phyloP scores from a whole-genome alignment of 2,329 filamentous ascomycete genomes.

The Aspergillus piperis region DNA sequence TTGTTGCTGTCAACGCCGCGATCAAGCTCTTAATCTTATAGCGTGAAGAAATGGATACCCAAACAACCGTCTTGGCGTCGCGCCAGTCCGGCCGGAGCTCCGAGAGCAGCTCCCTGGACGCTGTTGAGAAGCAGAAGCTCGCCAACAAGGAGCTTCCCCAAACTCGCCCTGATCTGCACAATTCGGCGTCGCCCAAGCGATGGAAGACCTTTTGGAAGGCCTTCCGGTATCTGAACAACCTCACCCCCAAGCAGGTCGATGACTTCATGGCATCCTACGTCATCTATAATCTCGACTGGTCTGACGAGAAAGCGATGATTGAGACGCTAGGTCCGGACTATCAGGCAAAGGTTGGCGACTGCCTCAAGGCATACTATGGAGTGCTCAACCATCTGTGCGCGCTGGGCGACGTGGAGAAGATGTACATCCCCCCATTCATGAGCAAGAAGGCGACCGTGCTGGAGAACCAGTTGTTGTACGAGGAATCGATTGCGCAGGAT shows the following conservation, averaged over 20 bases:
- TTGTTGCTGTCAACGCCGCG: neutral
- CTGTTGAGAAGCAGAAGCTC: constrained; percentile 29
- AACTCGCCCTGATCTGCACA: constrained; percentile 37
- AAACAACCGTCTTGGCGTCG: constrained; percentile 22
- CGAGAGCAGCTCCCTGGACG: constrained; percentile 31
- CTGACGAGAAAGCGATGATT: constrained; percentile 52
- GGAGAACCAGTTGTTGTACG: constrained; percentile 57
- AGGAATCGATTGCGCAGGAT: constrained; percentile 53
- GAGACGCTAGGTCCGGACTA: constrained; percentile 52
- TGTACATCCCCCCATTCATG: constrained; percentile 60
- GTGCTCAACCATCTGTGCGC: constrained; percentile 59
- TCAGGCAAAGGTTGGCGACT: constrained; percentile 54
- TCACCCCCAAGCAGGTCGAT: constrained; percentile 54
- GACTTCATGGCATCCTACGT: constrained; percentile 60
- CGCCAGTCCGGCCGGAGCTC: constrained; percentile 29
- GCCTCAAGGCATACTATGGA: constrained; percentile 56
- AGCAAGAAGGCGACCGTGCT: constrained; percentile 52
- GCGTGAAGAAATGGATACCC: constrained; percentile 20
- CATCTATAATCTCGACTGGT: constrained; percentile 60
- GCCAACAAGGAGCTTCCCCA: constrained; percentile 6
- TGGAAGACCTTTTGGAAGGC: constrained; percentile 54
- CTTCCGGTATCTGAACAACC: constrained; percentile 53
- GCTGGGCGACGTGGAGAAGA: constrained; percentile 59
- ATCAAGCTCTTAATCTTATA: neutral
- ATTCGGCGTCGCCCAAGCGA: constrained; percentile 51